These are phyloP conservation scores for Umbellularia californica DNA, from an alignment of 164 flowering plant genomes.

Conservation along the genomic window DNA sequence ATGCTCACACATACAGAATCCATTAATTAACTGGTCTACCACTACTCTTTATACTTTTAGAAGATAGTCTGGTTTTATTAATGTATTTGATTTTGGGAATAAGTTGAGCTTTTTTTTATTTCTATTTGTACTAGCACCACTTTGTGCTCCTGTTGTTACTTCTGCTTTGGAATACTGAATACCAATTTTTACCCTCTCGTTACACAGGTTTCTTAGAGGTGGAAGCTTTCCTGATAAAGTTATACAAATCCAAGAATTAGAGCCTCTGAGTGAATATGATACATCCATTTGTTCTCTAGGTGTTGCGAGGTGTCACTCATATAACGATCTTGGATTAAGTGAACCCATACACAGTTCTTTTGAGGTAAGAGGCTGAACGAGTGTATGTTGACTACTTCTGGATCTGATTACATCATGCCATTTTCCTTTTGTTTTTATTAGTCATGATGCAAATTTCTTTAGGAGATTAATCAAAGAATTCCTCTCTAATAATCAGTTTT, in stretches of 20 bases:
- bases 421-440: not conserved
- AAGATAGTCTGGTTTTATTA: no score
- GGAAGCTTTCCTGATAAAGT: slow-evolving; percentile 89
- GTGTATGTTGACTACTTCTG: not conserved
- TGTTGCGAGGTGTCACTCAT: slow-evolving; percentile 46
- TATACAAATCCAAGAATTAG: slow-evolving; percentile 58
- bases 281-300: slow-evolving; percentile 30
- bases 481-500: not conserved
- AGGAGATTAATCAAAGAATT: not conserved
- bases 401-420: not conserved
- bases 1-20: no score
- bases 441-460: not conserved
- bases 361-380: slow-evolving; percentile 37
- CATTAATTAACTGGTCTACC: no score
- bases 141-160: not conserved
- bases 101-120: no score
- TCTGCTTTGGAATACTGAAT: not conserved
- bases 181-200: not conserved
- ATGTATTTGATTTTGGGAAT: no score
- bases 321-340: slow-evolving; percentile 41
- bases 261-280: slow-evolving; percentile 37
- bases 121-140: no score
- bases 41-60: no score
- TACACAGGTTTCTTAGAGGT: slow-evolving; percentile 69
- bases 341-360: slow-evolving; percentile 32